Percentiles rank a stretch among this genome's conserved stretches.
phyloP scores from a whole-genome alignment of 2,329 filamentous ascomycete species.

The Cadophora sp. region DNA sequence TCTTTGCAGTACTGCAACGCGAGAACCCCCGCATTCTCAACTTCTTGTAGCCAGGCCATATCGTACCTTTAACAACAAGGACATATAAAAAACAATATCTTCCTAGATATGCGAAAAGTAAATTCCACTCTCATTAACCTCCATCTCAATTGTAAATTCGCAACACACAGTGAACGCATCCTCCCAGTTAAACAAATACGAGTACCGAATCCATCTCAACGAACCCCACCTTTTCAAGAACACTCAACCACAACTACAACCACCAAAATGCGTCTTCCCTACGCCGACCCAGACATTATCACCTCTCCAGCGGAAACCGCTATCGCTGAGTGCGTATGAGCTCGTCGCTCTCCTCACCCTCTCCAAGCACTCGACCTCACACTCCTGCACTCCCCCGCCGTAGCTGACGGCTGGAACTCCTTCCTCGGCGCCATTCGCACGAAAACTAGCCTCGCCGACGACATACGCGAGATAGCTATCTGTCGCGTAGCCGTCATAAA shows the following conservation, averaged over 20 bases:
- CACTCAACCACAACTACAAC: not conserved
- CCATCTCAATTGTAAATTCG: too few relatives aligned
- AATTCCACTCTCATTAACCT: too few relatives aligned
- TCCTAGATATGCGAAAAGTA: too few relatives aligned
- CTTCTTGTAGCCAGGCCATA: too few relatives aligned
- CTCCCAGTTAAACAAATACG: too few relatives aligned
- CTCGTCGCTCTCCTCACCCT: constrained; percentile 71
- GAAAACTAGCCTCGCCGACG: constrained; percentile 55
- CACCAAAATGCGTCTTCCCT: constrained; percentile 68
- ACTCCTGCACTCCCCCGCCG: constrained; percentile 74
- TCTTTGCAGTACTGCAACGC: too few relatives aligned
- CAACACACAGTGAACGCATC: too few relatives aligned
- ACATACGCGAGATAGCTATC: constrained; percentile 79
- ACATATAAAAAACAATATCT: too few relatives aligned
- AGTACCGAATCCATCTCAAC: too few relatives aligned
- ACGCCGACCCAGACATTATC: constrained; percentile 61
- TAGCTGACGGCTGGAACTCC: constrained; percentile 79
- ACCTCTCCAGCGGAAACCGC: constrained; percentile 55
- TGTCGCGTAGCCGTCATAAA: constrained; percentile 83
- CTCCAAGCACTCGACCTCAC: constrained; percentile 79
- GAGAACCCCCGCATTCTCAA: too few relatives aligned
- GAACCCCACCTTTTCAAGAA: too few relatives aligned
- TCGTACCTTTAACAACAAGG: too few relatives aligned
- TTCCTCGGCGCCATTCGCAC: constrained; percentile 71
- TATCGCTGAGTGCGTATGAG: constrained; percentile 68